Conservation (phyloP, 2,329 filamentous ascomycete species). For the Trichoderma sp. region DNA sequence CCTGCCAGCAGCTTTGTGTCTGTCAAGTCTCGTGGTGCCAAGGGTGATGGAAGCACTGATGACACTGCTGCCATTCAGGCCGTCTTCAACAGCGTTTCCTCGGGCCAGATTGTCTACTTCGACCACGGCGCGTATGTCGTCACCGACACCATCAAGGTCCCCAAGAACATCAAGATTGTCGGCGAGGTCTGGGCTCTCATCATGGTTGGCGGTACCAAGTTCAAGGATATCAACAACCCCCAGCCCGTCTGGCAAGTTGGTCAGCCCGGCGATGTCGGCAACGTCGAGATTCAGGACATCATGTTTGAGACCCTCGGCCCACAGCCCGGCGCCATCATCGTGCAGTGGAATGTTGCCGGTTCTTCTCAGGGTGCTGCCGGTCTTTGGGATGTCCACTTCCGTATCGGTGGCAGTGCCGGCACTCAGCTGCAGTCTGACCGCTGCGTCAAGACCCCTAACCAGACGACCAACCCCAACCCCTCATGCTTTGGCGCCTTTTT, state of each 20-base stretch:
- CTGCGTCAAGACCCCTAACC: constrained; percentile 73
- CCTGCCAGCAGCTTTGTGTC: constrained; percentile 72
- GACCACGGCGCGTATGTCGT: constrained; percentile 73
- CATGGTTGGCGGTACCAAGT: constrained; percentile 74
- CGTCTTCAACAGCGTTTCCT: constrained; percentile 65
- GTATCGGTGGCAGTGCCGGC: constrained; percentile 82
- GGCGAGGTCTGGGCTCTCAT: constrained; percentile 91
- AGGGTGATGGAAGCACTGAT: constrained; percentile 82
- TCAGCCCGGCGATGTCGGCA: constrained; percentile 69
- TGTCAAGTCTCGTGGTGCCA: constrained; percentile 78
- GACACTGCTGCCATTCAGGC: constrained; percentile 83
- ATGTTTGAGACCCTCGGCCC: constrained; percentile 82
- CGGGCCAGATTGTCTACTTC: constrained; percentile 69
- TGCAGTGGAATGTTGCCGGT: constrained; percentile 85
- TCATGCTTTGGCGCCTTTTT: constrained; percentile 74
- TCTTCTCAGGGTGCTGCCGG: constrained; percentile 66
- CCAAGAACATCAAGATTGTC: constrained; percentile 79
- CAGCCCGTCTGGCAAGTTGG: constrained; percentile 85
- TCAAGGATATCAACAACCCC: constrained; percentile 72
- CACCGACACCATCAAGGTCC: constrained; percentile 67
- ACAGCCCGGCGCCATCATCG: constrained; percentile 81
- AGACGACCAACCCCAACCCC: constrained; percentile 58
- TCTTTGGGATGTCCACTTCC: constrained; percentile 96
- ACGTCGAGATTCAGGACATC: constrained; percentile 83
- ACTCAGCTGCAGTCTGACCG: constrained; percentile 77